phyloP scores from a whole-genome alignment of 768 basidiomycete species.

The Floccularia luteovirens region DNA sequence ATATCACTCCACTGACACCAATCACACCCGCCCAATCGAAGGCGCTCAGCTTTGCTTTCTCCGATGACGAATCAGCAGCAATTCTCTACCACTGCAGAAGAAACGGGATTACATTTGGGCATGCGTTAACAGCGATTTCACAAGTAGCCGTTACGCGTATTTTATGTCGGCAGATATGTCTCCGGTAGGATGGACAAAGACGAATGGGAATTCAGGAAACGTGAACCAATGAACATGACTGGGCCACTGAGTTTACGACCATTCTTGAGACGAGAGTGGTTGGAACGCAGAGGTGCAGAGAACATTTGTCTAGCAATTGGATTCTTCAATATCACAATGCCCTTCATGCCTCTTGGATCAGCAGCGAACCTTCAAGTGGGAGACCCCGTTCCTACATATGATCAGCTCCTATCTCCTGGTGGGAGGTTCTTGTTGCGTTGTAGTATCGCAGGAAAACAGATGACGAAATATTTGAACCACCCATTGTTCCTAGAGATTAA shows the following conservation, averaged over 20 bases:
- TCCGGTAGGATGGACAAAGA: constrained; percentile 37
- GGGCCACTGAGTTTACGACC: constrained; percentile 47
- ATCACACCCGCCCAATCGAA: constrained; percentile 27
- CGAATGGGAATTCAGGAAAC: constrained; percentile 46
- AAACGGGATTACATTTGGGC: constrained; percentile 40
- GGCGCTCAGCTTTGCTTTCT: constrained; percentile 13
- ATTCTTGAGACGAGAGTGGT: constrained; percentile 40
- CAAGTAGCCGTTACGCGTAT: constrained; percentile 48
- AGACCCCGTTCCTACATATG: background rate
- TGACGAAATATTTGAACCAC: background rate
- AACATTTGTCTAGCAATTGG: constrained; percentile 36
- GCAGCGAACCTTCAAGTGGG: constrained; percentile 5
- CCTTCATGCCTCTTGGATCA: constrained; percentile 35
- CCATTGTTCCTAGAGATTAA: background rate
- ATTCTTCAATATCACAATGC: constrained; percentile 32
- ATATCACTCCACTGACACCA: constrained; percentile 22
- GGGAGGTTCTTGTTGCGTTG: background rate
- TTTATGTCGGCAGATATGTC: constrained; percentile 36
- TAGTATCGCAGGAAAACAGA: background rate
- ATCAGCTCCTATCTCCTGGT: background rate
- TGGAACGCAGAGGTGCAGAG: constrained; percentile 30
- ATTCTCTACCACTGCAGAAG: constrained; percentile 32
- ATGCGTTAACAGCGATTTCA: constrained; percentile 37
- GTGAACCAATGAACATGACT: constrained; percentile 37
- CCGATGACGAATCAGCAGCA: constrained; percentile 16